Percentiles rank a stretch among this genome's conserved stretches.
phyloP scores from a whole-genome alignment of 345 rosid species.

The Turritis glabra region DNA sequence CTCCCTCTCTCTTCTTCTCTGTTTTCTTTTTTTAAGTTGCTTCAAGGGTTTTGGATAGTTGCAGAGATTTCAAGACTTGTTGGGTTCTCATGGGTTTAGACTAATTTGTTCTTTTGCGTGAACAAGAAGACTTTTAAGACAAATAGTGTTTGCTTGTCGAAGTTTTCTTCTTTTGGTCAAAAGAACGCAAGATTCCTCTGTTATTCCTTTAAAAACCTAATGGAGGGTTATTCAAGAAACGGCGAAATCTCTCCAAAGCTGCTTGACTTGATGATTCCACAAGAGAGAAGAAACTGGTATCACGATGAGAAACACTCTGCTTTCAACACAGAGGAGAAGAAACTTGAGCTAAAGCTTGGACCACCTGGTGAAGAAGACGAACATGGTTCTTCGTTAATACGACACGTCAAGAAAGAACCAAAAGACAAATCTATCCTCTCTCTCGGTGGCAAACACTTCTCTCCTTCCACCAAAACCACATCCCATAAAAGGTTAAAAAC shows the following conservation, averaged over 20 bases:
- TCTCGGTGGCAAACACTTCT: constrained; percentile 42
- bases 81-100: not conserved
- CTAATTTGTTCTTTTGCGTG: too few relatives aligned
- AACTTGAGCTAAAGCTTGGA: constrained; percentile 95
- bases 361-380: constrained; percentile 61
- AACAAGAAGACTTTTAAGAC: too few relatives aligned
- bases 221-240: constrained; percentile 54
- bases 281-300: constrained; percentile 56
- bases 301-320: constrained; percentile 33
- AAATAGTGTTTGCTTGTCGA: too few relatives aligned
- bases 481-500: constrained; percentile 37
- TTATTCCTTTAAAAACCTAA: too few relatives aligned
- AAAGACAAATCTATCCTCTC: constrained; percentile 51
- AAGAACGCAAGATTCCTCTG: not conserved
- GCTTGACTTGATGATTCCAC: constrained; percentile 65
- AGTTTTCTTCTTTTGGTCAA: constrained; percentile 1
- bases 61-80: constrained; percentile 33
- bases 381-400: constrained; percentile 39
- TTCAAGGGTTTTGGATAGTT: constrained; percentile 38
- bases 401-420: constrained; percentile 33
- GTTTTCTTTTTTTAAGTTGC: constrained; percentile 35
- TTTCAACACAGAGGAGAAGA: constrained; percentile 61
- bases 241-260: constrained; percentile 54
- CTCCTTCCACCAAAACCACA: constrained; percentile 42
- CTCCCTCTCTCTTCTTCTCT: not conserved